Conservation (phyloP, 2,329 filamentous ascomycete genomes). For the Cladophialophora bantiana region DNA sequence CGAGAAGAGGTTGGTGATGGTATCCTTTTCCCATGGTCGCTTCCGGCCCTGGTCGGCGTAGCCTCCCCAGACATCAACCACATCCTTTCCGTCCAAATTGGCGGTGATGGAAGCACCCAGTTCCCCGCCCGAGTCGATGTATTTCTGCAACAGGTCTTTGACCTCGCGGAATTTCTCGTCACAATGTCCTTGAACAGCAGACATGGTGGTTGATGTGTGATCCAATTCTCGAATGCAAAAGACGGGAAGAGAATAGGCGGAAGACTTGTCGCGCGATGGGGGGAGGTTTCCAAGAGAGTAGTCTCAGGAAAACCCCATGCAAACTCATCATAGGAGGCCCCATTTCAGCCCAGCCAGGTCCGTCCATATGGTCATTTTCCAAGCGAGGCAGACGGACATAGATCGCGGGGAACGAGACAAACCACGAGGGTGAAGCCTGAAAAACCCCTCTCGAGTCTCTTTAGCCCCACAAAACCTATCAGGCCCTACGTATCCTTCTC, state of each 20-base stretch:
- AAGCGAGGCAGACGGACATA: too few relatives aligned
- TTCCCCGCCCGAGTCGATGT: slow-evolving; percentile 50
- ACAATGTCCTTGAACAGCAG: slow-evolving; percentile 46
- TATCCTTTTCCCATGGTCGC: slow-evolving; percentile 32
- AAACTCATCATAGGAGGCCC: neutral
- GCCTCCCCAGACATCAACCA: slow-evolving; percentile 56
- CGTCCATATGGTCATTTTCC: too few relatives aligned
- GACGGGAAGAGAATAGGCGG: slow-evolving; percentile 65
- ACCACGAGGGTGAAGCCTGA: too few relatives aligned
- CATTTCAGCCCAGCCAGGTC: neutral
- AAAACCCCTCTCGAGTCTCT: too few relatives aligned
- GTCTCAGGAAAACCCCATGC: too few relatives aligned
- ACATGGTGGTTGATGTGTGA: slow-evolving; percentile 2
- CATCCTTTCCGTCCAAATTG: slow-evolving; percentile 50
- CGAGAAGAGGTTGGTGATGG: slow-evolving; percentile 41
- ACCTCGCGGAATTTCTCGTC: slow-evolving; percentile 49
- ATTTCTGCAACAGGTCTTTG: slow-evolving; percentile 45
- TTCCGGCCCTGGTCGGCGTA: slow-evolving; percentile 43
- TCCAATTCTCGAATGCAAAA: slow-evolving; percentile 45
- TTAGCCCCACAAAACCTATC: too few relatives aligned
- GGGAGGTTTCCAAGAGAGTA: neutral
- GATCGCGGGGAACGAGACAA: too few relatives aligned
- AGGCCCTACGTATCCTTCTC: too few relatives aligned
- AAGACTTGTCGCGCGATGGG: slow-evolving; percentile 63
- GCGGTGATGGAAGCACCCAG: slow-evolving; percentile 56